Evolutionary conservation across 2,329 filamentous ascomycete species (phyloP).

Genomic region (Fusarium sacchari): DNA sequence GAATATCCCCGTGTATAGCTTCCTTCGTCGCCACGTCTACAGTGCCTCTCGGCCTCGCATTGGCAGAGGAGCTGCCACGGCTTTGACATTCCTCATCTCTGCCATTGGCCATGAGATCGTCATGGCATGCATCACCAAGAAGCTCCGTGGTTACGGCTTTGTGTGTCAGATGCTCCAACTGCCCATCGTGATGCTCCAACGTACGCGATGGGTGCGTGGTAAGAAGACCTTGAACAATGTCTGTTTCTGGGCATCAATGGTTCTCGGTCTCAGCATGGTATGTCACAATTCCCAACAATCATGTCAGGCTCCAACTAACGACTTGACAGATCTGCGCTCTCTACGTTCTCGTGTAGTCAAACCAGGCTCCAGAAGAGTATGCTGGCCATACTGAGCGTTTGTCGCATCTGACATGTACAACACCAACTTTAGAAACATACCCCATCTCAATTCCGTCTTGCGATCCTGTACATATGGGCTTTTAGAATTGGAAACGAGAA

Average conservation of each 20-base stretch:
- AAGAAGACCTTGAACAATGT: slow-evolving; percentile 86
- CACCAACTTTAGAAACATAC: not conserved
- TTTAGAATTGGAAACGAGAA: not conserved
- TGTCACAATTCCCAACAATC: slow-evolving; percentile 46
- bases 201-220: slow-evolving; percentile 78
- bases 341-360: slow-evolving; percentile 59
- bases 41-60: slow-evolving; percentile 80
- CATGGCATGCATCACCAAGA: slow-evolving; percentile 98
- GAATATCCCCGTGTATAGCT: slow-evolving; percentile 98
- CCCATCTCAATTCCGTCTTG: not conserved
- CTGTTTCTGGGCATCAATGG: slow-evolving; percentile 93
- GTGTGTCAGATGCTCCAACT: slow-evolving; percentile 96
- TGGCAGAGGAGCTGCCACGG: slow-evolving; percentile 79
- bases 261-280: slow-evolving; percentile 83
- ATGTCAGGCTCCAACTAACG: slow-evolving; percentile 22
- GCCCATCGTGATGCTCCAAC: slow-evolving; percentile 92
- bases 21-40: slow-evolving; percentile 94
- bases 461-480: not conserved
- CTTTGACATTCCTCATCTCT: slow-evolving; percentile 91
- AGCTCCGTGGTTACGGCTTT: slow-evolving; percentile 93
- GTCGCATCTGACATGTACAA: not conserved
- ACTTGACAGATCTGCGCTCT: slow-evolving; percentile 60
- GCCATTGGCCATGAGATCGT: slow-evolving; percentile 93
- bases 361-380: slow-evolving; percentile 1
- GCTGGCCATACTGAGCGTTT: slow-evolving; percentile 5